Conservation (phyloP, 1,284 basidiomycete genomes). For the Cryptococcus hybrid region DNA sequence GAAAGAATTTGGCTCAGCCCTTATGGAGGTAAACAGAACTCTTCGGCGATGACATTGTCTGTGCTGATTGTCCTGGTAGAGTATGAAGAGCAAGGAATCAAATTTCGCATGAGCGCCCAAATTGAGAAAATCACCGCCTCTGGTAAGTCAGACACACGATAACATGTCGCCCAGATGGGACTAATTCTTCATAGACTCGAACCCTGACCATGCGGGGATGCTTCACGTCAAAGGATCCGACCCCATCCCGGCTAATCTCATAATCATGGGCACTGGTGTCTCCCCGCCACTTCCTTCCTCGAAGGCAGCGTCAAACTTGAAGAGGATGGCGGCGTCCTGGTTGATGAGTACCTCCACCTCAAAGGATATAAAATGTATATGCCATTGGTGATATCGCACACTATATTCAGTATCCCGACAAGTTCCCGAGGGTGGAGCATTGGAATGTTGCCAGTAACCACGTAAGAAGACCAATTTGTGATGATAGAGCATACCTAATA, state of each 20-base stretch:
- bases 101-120: constrained; percentile 74
- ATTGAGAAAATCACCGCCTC: constrained; percentile 71
- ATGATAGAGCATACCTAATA: constrained; percentile 10
- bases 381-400: constrained; percentile 90
- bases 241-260: constrained; percentile 70
- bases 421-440: constrained; percentile 68
- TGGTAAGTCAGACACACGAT: constrained; percentile 34
- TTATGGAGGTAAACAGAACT: constrained; percentile 63
- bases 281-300: constrained; percentile 72
- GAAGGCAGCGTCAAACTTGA: constrained; percentile 63
- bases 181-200: constrained; percentile 23
- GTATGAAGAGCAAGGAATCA: constrained; percentile 74
- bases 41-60: not conserved
- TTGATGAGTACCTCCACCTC: constrained; percentile 76
- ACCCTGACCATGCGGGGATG: constrained; percentile 50
- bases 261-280: constrained; percentile 89
- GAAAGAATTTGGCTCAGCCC: constrained; percentile 70
- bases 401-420: constrained; percentile 62
- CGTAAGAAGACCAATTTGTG: constrained; percentile 13
- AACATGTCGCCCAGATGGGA: no score
- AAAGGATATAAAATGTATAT: constrained; percentile 61
- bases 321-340: constrained; percentile 74
- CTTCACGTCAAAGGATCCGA: constrained; percentile 68
- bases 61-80: constrained; percentile 50
- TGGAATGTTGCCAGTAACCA: constrained; percentile 68